These are phyloP conservation scores for Claviceps humidiphila DNA, from an alignment of 2,329 filamentous ascomycete species.

Conservation along the genomic window DNA sequence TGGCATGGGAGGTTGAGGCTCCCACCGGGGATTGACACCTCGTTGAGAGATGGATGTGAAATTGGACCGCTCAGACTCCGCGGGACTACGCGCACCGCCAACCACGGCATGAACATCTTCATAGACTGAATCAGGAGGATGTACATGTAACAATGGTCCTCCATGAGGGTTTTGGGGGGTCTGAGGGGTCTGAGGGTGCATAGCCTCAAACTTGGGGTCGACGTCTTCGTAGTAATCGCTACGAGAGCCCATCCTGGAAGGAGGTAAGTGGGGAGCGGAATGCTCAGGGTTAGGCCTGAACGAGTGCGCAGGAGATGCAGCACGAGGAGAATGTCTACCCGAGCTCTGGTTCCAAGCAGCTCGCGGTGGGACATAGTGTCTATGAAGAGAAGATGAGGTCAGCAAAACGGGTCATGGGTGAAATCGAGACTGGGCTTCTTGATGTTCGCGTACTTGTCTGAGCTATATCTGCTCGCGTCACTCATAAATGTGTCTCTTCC, in stretches of 20 bases:
- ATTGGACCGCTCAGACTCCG: conserved; percentile 65
- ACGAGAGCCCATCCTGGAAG: conserved; percentile 17
- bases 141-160: conserved; percentile 14
- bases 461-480: conserved; percentile 60
- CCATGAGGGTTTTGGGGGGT: conserved; percentile 26
- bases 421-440: not conserved
- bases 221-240: conserved; percentile 81
- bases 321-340: conserved; percentile 30
- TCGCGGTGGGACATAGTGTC: conserved; percentile 42
- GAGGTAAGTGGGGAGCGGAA: conserved; percentile 21
- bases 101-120: conserved; percentile 46
- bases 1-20: conserved; percentile 36
- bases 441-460: conserved; percentile 45
- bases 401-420: not conserved
- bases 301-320: conserved; percentile 31
- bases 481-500: conserved; percentile 42
- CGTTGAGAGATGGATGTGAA: conserved; percentile 88
- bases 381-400: conserved; percentile 5
- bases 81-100: conserved; percentile 51
- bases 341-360: conserved; percentile 39
- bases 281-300: conserved; percentile 22
- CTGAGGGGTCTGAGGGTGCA: conserved; percentile 24
- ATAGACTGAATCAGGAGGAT: conserved; percentile 31
- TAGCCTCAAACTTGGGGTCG: conserved; percentile 60
- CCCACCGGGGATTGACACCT: conserved; percentile 80